phyloP scores from a whole-genome alignment of 495 filamentous ascomycete genomes.

The Rhypophila decipiens region DNA sequence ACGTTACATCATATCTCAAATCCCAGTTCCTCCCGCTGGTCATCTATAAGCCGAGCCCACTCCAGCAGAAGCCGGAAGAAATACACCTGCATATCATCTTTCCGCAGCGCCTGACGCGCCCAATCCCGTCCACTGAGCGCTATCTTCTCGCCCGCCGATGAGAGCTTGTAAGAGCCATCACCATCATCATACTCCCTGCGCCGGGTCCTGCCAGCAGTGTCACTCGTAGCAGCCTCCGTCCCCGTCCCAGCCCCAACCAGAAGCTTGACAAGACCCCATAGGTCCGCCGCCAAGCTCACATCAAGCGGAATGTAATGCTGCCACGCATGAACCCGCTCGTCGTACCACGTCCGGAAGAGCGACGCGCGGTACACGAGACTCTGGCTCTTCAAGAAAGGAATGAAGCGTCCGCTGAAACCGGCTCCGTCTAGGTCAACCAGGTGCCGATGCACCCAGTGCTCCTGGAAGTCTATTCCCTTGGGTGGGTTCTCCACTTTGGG shows the following conservation, averaged over 20 bases:
- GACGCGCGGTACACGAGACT: not conserved
- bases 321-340: not conserved
- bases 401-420: not conserved
- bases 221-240: not conserved
- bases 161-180: slow-evolving; percentile 1
- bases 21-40: slow-evolving; percentile 47
- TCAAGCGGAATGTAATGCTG: not conserved
- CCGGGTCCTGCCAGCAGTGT: slow-evolving; percentile 14
- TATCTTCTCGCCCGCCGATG: slow-evolving; percentile 49
- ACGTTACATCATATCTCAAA: slow-evolving; percentile 1
- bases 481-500: not conserved
- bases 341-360: not conserved
- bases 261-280: not conserved
- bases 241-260: not conserved
- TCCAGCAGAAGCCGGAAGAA: slow-evolving; percentile 62
- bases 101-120: slow-evolving; percentile 61
- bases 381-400: not conserved
- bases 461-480: not conserved
- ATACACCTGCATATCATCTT: slow-evolving; percentile 70
- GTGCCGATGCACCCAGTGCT: not conserved
- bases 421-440: not conserved
- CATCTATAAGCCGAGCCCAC: slow-evolving; percentile 61
- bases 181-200: too few species aligned
- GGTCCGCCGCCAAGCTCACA: not conserved
- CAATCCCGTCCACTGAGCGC: slow-evolving; percentile 58